Base-by-base conservation (phyloP, 1,139 yeast species). In the Candida labiduridarum region DNA sequence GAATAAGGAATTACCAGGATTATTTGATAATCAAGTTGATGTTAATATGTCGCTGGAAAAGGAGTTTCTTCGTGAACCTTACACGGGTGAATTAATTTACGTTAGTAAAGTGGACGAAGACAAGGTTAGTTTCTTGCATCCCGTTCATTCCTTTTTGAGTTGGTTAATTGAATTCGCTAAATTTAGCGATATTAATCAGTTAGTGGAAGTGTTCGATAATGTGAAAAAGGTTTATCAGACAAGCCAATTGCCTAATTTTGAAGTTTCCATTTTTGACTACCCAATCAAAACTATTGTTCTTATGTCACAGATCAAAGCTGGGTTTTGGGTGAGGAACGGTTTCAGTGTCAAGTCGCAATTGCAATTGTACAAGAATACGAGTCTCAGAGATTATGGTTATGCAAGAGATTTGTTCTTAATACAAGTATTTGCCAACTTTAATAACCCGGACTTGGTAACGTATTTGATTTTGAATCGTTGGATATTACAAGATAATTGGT, bases 301-400 rank as follows among this genome's bases (percentile, higher is more conserved):
- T 10, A 66, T 79, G 67, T 76, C 85, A 0, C 86, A 82, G 57
- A 79, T 82, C 2, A 81, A 81, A 54, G 72, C 82, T 0, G 85
- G 85, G 0, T 74, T 76, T 50, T 82, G 86, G 86, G 85, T 82
- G 0, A 69, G 87, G 57, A 82, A 82, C 64, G 78, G 81, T 0
- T 79, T 83, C 54, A 86, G 94, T 42, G 84, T 90, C 11, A 78
- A 88, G 47, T 84, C 85, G 33, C 98, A 94, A 62, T 77, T 88
- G 57, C 87, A 85, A 57, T 83, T 91, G 55, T 94, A 94, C 64
- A 80, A 89, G 41, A 87, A 83, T 53, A 81, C 91, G n/a, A 89
- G 91, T 7, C 77, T 92, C 45, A 74, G 98, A 49, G 98, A 94
- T 56, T 82, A 83, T 55, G 96, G 97, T 0, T 90, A 79, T 62